These are phyloP conservation scores for Dryadomyces sulphureus DNA, from an alignment of 2,329 filamentous ascomycete genomes.

Conservation along the genomic window DNA sequence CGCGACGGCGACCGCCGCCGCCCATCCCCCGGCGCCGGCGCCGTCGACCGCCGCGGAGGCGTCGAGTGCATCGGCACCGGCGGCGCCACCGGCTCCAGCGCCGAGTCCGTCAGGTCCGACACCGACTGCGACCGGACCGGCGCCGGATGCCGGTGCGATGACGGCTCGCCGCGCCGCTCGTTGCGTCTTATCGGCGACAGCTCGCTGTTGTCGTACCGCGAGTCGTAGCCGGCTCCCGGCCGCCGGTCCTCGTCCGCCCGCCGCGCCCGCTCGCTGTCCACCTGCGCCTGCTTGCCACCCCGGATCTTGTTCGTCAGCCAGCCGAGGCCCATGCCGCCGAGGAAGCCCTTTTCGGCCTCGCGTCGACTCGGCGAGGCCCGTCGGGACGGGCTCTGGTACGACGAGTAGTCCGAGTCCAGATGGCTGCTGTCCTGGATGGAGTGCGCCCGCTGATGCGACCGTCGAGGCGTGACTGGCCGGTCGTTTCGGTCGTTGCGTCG, in stretches of 20 bases:
- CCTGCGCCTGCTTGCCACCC: constrained; percentile 23
- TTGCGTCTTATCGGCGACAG: constrained; percentile 30
- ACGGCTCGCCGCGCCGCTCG: neutral
- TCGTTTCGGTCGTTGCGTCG: constrained; percentile 2
- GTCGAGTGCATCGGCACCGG: neutral
- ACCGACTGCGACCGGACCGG: constrained; percentile 8
- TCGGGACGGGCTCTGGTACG: constrained; percentile 47
- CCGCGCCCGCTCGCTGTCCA: constrained; percentile 31
- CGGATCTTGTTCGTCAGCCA: constrained; percentile 54
- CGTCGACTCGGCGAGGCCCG: constrained; percentile 26
- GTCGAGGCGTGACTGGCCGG: constrained; percentile 30
- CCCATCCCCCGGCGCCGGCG: neutral
- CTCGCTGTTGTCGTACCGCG: constrained; percentile 52
- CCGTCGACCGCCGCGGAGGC: neutral
- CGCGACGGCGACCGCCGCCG: constrained; percentile 11
- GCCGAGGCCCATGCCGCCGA: constrained; percentile 50
- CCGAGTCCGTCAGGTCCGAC: constrained; percentile 19
- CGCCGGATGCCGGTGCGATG: constrained; percentile 4
- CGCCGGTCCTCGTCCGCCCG: constrained; percentile 35
- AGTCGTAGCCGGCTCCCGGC: constrained; percentile 41
- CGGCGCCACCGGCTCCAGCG: constrained; percentile 18
- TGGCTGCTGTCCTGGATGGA: constrained; percentile 23
- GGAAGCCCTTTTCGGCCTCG: constrained; percentile 35
- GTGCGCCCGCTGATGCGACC: constrained; percentile 28
- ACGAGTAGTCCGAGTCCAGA: constrained; percentile 38